These are phyloP conservation scores for Rhododendron williamsianum DNA, from an alignment of 148 eudicot genomes.

Conservation along the genomic window DNA sequence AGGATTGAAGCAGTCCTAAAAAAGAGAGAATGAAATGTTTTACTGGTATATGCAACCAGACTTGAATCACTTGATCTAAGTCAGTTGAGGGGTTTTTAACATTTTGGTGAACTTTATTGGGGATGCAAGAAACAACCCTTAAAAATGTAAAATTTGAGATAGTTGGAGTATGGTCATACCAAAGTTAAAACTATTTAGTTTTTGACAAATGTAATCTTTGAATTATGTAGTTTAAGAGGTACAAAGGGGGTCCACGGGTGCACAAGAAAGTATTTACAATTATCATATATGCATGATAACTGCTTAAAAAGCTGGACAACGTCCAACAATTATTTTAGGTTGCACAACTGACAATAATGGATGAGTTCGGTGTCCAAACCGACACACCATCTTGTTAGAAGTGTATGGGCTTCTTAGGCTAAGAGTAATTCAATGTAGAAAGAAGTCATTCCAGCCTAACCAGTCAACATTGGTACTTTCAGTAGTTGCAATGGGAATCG, in stretches of 20 bases:
- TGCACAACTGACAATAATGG: background rate
- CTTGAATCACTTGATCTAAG: background rate
- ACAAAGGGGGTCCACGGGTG: background rate
- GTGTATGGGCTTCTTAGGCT: background rate
- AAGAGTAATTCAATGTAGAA: background rate
- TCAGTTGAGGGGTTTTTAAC: background rate
- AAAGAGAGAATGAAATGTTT: background rate
- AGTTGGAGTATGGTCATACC: background rate
- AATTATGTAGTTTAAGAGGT: background rate
- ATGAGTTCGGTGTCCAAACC: background rate
- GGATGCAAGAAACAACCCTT: background rate
- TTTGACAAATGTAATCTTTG: background rate
- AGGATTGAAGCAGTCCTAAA: background rate
- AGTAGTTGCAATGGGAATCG: background rate
- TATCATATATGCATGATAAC: background rate
- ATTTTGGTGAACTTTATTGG: background rate
- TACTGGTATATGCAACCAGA: background rate
- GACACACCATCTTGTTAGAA: background rate
- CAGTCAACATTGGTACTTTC: background rate
- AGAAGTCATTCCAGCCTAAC: background rate
- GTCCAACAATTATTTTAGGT: background rate
- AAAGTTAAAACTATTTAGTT: background rate
- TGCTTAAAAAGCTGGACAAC: background rate
- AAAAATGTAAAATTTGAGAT: background rate
- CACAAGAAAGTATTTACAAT: background rate